Conservation (phyloP, 495 filamentous ascomycete species). For the Poronia punctata region DNA sequence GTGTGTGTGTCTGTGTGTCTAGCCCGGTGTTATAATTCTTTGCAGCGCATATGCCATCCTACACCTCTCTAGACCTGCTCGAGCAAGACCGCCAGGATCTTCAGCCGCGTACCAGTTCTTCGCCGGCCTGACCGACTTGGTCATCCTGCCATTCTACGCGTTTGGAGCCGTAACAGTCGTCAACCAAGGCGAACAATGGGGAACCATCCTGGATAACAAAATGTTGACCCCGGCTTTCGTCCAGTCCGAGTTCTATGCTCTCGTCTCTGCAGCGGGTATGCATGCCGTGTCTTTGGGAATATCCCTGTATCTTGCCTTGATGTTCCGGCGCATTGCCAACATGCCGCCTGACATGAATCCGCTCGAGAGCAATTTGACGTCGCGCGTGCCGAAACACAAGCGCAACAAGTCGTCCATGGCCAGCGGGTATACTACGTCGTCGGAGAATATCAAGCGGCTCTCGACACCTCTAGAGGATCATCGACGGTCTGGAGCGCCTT, state of each 20-base stretch:
- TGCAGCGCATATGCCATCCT: constrained; percentile 70
- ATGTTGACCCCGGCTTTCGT: constrained; percentile 48
- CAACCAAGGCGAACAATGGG: constrained; percentile 52
- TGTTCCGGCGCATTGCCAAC: constrained; percentile 71
- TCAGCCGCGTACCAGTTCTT: constrained; percentile 83
- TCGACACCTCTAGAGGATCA: constrained; percentile 41
- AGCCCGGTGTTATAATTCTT: constrained; percentile 64
- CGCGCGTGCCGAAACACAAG: constrained; percentile 53
- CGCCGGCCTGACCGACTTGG: constrained; percentile 61
- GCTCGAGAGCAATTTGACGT: constrained; percentile 76
- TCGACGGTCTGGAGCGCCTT: constrained; percentile 39
- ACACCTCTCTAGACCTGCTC: constrained; percentile 62
- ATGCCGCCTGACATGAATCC: constrained; percentile 92
- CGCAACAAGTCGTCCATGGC: constrained; percentile 66
- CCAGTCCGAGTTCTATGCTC: constrained; percentile 54
- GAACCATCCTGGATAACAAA: constrained; percentile 48
- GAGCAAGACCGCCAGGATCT: constrained; percentile 62
- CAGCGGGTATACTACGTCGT: constrained; percentile 44
- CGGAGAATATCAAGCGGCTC: constrained; percentile 43
- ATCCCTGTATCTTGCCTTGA: constrained; percentile 61
- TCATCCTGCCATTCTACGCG: constrained; percentile 68
- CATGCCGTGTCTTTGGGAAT: constrained; percentile 64
- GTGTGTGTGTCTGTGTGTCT: constrained; percentile 1
- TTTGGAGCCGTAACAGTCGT: constrained; percentile 57
- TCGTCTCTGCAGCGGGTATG: constrained; percentile 53